Base-by-base conservation (phyloP, 768 basidiomycete genomes). In the Clavulina sp. region DNA sequence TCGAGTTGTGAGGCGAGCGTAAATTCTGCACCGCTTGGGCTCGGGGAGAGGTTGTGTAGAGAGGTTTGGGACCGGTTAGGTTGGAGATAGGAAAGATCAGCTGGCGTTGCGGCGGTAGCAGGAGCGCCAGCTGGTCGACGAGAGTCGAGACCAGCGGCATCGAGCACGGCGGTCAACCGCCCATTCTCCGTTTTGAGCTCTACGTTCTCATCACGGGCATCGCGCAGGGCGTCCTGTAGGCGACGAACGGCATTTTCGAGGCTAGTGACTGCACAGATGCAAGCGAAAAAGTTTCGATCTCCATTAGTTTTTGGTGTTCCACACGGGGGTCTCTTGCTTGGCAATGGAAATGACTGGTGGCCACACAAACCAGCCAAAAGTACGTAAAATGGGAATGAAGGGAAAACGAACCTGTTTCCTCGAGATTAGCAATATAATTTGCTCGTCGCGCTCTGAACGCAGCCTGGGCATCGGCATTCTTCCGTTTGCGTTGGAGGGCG, bases 381-480 rank as follows among this genome's bases (percentile, higher is more conserved):
- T 48, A 33, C 24, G 52, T 19, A 49, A 36, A n/a, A 44, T 26
- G 41, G 32, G 40, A 33, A 36, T 41, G 43, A 47, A 56, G 52
- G 33, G 48, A 41, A 13, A 48, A 56, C 68, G 48, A 52, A 69
- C 69, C 69, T 70, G 84, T 84, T 62, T 84, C 84, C 64, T 88
- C 85, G 56, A 88, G 75, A 9, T 84, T 87, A 40, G 81, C 77
- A 61, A 88, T 88, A 64, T 88, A 88, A 65, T 84, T 86, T 47
- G 82, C 83, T 57, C 85, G 73, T 59, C 61, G 62, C 9, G 43
- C 51, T 18, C 56, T 26, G 36, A 57, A 57, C 7, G 56, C 56
- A 41, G 55, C 55, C 66, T 88, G 85, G 2, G 85, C 85, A 61
- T 86, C 82, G 32, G 85, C 85, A 60, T 88, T 88, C 69, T 88